Evolutionary conservation across 2,329 filamentous ascomycete species (phyloP), one percentile per base, ranked within the genome.

Genomic region (Ambrosiella beaveri): DNA sequence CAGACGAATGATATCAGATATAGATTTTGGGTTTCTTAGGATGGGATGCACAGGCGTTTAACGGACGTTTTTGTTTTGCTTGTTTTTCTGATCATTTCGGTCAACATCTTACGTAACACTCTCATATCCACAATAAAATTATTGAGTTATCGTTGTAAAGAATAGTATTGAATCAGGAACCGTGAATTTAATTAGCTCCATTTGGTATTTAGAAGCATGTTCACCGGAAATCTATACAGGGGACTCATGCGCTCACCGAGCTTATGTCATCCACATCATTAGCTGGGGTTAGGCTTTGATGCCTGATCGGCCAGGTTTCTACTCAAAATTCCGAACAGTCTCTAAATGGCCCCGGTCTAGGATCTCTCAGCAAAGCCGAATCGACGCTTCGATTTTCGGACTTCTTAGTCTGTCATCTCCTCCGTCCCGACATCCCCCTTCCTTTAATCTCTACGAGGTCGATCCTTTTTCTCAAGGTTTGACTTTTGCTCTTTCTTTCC

Each of bases 351-450:
- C 41, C 13, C 47, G 8, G 49, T 52, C 52, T 41, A 57, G 59
- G 51, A 60, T 60, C 56, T 60, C 59, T 36, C 36, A 37, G 17
- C 13, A 36, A 51, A 51, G 7, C 47, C 47, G 47, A 51, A 36
- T 35, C 5, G 47, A 7, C 54, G 54, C 56, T 41, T 50, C 36
- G 56, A 54, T 47, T 47, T 51, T 55, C 52, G 40, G 57, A 63
- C 62, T 59, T 63, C 57, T 58, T 63, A 62, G 54, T 58, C 60
- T 56, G 55, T 57, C 65, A 66, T 65, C 64, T 54, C 54, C 15
- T 63, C 64, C 62, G 58, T 62, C 69, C 71, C 65, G 40, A 41
- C 40, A 27, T 5, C 27, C 27, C 27, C 27, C 27, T 27, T 27
- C 27, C 69, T 47, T 39, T 41, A 41, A 41, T 41, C n/a, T 11